Base-by-base conservation (phyloP, 805 yeast species). In the Metschnikowia cubensis region DNA sequence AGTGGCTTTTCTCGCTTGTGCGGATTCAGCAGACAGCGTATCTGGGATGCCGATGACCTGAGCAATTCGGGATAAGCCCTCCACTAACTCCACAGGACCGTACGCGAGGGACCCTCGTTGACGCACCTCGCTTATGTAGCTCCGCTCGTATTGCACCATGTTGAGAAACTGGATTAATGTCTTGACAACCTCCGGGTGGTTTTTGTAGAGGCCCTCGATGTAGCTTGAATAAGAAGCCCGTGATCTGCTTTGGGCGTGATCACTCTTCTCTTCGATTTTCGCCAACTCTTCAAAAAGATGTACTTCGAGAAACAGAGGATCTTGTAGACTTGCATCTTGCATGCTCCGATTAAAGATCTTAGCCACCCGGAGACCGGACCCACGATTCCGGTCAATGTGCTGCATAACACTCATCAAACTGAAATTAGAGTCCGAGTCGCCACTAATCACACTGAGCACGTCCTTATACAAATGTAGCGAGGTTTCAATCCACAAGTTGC, bases 371-470 rank as follows among this genome's bases (percentile, higher is more conserved):
- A 48, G 15, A 18, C 58, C 57, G 10, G 62, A 50, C 1, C 68
- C 69, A 6, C 50, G 35, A 17, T 51, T 54, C 13, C 51, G 45
- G 49, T 71, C 76, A 13, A 72, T 33, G 6, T 54, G 47, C 32
- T 62, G 45, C 6, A 73, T 42, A 6, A 65, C 40, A 48, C 67
- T 59, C 44, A 73, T 45, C 17, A 71, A 55, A 7, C 68, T 62
- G 48, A 73, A 62, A 36, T 68, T 72, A 20, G 69, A 53, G 8
- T 70, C 70, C 3, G 65, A 48, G 13, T 65, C 68, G n/a, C 62
- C 60, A 10, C 61, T 60, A 3, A 53, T 17, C 64, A 66, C 29
- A 48, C 25, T 47, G 13, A 52, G 49, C 35, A 56, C 37, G 17
- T 56, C 57, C 33, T 52, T 45, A 42, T 51, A 52, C 11, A 57